A percentile compares a stretch with the other conserved stretches of the same genome.
Conservation (phyloP, 345 rosid genomes). For the Eucalyptus globulus region DNA sequence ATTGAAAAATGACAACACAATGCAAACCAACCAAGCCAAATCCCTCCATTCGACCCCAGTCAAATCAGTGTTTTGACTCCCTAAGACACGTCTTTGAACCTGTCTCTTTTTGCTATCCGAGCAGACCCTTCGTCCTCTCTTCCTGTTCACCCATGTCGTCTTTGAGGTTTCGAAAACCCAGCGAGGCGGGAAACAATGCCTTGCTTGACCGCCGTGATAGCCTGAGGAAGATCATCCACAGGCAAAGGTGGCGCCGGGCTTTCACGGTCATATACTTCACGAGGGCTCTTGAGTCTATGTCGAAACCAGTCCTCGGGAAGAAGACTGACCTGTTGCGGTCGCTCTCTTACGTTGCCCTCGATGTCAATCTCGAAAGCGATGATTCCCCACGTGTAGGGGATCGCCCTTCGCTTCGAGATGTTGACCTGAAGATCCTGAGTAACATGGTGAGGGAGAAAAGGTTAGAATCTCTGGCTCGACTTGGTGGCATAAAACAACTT, state of each 20-base stretch:
- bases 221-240: neutral
- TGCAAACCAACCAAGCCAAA: neutral
- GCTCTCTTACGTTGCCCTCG: neutral
- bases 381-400: neutral
- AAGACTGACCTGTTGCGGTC: neutral
- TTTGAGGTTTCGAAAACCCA: neutral
- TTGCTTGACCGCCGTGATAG: fast-evolving
- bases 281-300: neutral
- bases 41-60: neutral
- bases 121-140: neutral
- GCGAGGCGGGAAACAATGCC: neutral
- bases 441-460: neutral
- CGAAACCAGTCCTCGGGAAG: neutral
- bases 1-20: neutral
- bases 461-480: neutral
- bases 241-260: neutral
- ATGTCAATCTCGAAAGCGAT: fast-evolving
- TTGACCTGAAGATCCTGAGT: neutral
- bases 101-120: neutral
- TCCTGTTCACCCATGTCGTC: neutral
- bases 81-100: neutral
- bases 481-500: neutral
- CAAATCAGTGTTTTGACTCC: neutral
- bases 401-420: fast-evolving
- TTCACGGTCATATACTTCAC: neutral